Base-by-base conservation (phyloP, 2,329 filamentous ascomycete species). In the Calonectria leucothoes region DNA sequence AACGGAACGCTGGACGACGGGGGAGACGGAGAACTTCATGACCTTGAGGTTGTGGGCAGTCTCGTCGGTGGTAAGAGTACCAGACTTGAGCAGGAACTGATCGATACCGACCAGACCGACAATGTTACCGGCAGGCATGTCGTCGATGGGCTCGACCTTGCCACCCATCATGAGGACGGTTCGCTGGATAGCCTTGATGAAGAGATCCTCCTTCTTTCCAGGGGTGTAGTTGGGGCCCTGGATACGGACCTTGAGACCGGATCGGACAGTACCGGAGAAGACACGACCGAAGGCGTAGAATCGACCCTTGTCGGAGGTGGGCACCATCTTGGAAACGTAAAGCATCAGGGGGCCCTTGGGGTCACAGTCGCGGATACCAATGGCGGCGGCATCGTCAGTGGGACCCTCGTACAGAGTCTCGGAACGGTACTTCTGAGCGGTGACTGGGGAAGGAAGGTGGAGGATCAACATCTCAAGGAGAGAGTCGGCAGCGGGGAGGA, bases 251-350 rank as follows among this genome's bases (percentile, higher is more conserved):
- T 98, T 98, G 84, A 98, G 91, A 90, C 97, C 97, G 81, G 97
- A 98, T 85, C 91, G 91, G 90, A 98, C 97, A 86, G 96, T 98
- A 94, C 97, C 97, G 82, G 97, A 91, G 92, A 98, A 99, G 89
- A 99, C 97, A 98, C 97, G 97, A 90, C 97, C 97, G 90, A 99
- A 99, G 87, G 97, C 97, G 91, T 98, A 99, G 95, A 99, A 99
- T 90, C 97, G 96, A 89, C 97, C 97, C 94, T 98, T 98, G 86
- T 99, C 97, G 83, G 95, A 97, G 82, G 97, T 99, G 84, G 97
- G 97, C 85, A 99, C 97, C 97, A 99, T 99, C 95, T 99, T 99
- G 88, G 97, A 99, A 87, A 99, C 96, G 94, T 99, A 99, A 82
- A 98, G 92, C 97, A 99, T 99, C 88, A 99, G 97, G 84, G 96